phyloP scores from a whole-genome alignment of 768 basidiomycete genomes.

The Boletellus ananas region DNA sequence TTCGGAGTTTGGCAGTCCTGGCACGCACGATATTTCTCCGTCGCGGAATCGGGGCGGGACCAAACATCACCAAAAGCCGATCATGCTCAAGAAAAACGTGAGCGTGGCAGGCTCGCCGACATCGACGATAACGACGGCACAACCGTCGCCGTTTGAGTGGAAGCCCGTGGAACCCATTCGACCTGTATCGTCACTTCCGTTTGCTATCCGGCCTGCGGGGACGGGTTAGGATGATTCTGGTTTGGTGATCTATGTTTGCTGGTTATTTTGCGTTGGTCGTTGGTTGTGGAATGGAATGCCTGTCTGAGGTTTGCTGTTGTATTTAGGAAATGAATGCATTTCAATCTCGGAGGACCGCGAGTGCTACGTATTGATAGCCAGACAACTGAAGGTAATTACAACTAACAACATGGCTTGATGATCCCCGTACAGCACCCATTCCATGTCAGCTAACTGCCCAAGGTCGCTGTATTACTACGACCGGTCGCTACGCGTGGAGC shows the following conservation, averaged over 20 bases:
- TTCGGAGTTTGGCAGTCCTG: constrained; percentile 13
- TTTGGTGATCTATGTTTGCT: background rate
- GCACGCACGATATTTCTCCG: constrained; percentile 13
- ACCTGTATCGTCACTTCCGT: constrained; percentile 24
- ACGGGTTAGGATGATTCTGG: constrained; percentile 4
- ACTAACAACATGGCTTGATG: too few relatives aligned
- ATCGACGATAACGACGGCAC: constrained; percentile 1
- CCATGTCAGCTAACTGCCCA: too few relatives aligned
- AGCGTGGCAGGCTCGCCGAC: constrained; percentile 3
- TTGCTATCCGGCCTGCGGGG: constrained; percentile 20
- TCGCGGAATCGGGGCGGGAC: constrained; percentile 21
- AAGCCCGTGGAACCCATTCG: constrained; percentile 21
- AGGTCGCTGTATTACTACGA: too few relatives aligned
- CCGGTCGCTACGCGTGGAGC: too few relatives aligned
- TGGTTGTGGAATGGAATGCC: too few relatives aligned
- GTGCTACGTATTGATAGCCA: too few relatives aligned
- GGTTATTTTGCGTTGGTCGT: background rate
- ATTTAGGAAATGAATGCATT: too few relatives aligned
- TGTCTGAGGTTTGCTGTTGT: too few relatives aligned
- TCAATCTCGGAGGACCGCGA: too few relatives aligned
- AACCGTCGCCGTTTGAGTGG: constrained; percentile 20
- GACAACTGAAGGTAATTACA: too few relatives aligned
- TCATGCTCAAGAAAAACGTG: constrained; percentile 27
- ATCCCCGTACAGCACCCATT: too few relatives aligned
- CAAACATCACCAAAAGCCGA: constrained; percentile 37